phyloP scores from a whole-genome alignment of 345 rosid genomes.

The Fremontodendron californicum region DNA sequence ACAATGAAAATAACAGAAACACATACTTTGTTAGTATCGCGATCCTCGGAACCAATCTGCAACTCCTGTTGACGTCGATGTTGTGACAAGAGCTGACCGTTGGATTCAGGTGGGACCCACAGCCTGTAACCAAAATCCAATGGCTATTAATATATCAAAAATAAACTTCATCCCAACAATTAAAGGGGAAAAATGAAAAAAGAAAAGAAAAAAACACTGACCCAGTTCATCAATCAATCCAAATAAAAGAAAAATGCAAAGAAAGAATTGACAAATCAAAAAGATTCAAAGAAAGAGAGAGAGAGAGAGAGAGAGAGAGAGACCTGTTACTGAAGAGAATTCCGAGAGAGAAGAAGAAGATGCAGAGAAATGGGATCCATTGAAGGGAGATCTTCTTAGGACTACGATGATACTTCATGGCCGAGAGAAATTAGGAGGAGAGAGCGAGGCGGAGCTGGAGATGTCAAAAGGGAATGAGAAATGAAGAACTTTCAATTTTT shows the following conservation, averaged over 20 bases:
- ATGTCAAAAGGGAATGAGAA: not conserved
- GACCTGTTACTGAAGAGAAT: slow-evolving; percentile 73
- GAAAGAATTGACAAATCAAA: not conserved
- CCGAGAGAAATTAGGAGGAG: not conserved
- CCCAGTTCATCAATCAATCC: not conserved
- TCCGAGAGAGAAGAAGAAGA: slow-evolving; percentile 69
- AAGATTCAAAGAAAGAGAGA: slow-evolving; percentile 25
- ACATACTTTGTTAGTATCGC: slow-evolving; percentile 52
- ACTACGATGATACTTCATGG: slow-evolving; percentile 53
- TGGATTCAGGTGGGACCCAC: slow-evolving; percentile 53
- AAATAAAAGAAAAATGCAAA: slow-evolving; percentile 1
- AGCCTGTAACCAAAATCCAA: slow-evolving; percentile 39
- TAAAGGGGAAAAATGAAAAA: not conserved
- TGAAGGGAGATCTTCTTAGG: slow-evolving; percentile 42
- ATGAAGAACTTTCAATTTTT: not conserved
- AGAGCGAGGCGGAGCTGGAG: slow-evolving; percentile 7
- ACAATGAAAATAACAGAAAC: not conserved
- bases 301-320: not conserved
- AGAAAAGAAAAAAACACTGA: not conserved
- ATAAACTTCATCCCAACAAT: slow-evolving; percentile 1
- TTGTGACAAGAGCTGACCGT: slow-evolving; percentile 47
- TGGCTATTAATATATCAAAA: not conserved
- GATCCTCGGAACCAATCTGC: slow-evolving; percentile 52
- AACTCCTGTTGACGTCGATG: slow-evolving; percentile 58
- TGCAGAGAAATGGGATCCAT: slow-evolving; percentile 84